Evolutionary conservation across 2,329 filamentous ascomycete species (phyloP), one percentile per base, ranked within the genome.

Genomic region (Neopestalotiopsis sp.): DNA sequence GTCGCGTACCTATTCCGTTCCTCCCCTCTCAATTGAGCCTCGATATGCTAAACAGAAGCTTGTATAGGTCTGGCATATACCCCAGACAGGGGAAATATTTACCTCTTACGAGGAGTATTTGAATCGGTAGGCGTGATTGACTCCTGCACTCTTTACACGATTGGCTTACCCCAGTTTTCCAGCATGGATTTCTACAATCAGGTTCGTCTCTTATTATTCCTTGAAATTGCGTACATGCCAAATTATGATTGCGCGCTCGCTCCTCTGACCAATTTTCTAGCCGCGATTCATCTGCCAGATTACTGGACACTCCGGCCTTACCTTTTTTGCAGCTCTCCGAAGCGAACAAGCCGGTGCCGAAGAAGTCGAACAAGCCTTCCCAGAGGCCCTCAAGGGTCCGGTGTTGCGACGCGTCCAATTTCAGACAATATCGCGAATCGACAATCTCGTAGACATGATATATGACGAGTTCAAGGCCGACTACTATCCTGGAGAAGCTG

Each of bases 161-260:
- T 28, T 32, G 69, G 66, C 81, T 83, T 77, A 82, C 78, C 20
- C 45, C 77, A 70, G 73, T 66, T 59, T 38, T 38, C 34, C 74
- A 97, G 94, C 69, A 91, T 95, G 87, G 95, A 98, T 79, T 98
- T 97, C 78, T 97, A 97, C 79, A 94, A 92, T 74, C 94, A 97
- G 89, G 93, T 93, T 84, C 75, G 87, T 76, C 34, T 52, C 20
- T 56, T 28, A 42, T 45, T 13, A 13, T 4, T 10, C 32, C 13
- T n/a, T 17, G 28, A 28, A 28, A 28, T 28, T 28, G 24, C 24
- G 24, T 28, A 28, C 2, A 28, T 28, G 24, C 24, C 59, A 12
- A 4, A 17, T 12, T n/a, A 9, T 5, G 32, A 56, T 58, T 49
- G n/a, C 17, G 65, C 49, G 34, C 34, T 38, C 24, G 24, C 24